Conservation (phyloP, 1,139 yeast genomes). For the Lodderomyces parapsilosis region DNA sequence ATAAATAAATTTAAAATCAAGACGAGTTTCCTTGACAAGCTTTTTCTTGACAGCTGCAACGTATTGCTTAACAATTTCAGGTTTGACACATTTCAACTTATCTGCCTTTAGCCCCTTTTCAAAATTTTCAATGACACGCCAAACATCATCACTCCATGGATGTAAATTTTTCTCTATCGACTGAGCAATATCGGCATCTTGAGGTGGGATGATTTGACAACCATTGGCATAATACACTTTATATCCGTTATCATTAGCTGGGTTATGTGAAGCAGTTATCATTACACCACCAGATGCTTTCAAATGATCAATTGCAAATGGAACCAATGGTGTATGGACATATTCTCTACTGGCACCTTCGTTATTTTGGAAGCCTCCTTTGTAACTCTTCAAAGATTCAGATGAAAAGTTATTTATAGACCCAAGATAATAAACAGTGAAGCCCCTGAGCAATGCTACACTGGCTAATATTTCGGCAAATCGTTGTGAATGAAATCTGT, state of each 20-base stretch:
- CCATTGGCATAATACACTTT: constrained; percentile 93
- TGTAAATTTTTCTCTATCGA: constrained; percentile 57
- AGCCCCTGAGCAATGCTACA: constrained; percentile 67
- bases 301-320: constrained; percentile 70
- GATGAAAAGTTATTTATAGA: constrained; percentile 27
- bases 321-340: constrained; percentile 91
- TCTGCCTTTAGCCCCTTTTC: constrained; percentile 19
- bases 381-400: constrained; percentile 23
- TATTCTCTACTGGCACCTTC: constrained; percentile 18
- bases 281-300: constrained; percentile 81
- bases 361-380: constrained; percentile 6
- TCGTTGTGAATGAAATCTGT: constrained; percentile 72
- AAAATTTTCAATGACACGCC: constrained; percentile 48
- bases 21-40: constrained; percentile 20
- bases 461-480: constrained; percentile 81
- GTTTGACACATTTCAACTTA: constrained; percentile 27
- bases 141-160: constrained; percentile 53
- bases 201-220: constrained; percentile 94
- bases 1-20: constrained; percentile 58
- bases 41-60: constrained; percentile 26
- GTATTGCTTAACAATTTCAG: constrained; percentile 36
- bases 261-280: constrained; percentile 97
- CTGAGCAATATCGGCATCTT: constrained; percentile 69
- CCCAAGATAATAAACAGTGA: constrained; percentile 68
- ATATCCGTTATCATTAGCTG: constrained; percentile 90